Percentiles rank a stretch among this genome's conserved stretches.
These are phyloP conservation scores for Cicer arietinum DNA, from an alignment of 306 rosid genomes.

Conservation along the genomic window DNA sequence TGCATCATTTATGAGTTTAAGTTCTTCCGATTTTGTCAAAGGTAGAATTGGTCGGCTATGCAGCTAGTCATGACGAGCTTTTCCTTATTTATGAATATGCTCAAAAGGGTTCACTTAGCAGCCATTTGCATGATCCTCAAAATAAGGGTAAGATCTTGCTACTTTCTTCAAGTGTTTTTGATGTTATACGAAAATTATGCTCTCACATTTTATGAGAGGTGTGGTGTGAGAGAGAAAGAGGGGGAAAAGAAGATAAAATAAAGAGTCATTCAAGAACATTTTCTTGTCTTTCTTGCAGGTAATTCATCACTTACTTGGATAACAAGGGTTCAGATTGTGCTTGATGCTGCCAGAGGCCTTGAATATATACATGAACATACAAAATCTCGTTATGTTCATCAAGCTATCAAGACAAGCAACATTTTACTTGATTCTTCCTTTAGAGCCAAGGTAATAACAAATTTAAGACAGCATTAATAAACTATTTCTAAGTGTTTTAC, in stretches of 20 bases:
- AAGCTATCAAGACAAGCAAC: conserved; percentile 94
- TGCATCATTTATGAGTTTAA: conserved; percentile 48
- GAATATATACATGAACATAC: conserved; percentile 98
- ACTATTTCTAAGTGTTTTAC: conserved; percentile 27
- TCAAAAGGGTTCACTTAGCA: conserved; percentile 90
- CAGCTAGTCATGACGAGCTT: conserved; percentile 80
- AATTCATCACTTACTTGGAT: conserved; percentile 92
- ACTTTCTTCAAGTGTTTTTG: conserved; percentile 4
- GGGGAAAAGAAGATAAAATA: neutral
- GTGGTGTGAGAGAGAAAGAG: neutral
- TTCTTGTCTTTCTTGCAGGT: conserved; percentile 55
- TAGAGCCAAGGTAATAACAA: conserved; percentile 73
- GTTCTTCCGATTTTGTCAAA: conserved; percentile 59
- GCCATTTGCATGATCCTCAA: conserved; percentile 89
- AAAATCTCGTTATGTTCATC: conserved; percentile 83
- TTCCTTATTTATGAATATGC: conserved; percentile 81
- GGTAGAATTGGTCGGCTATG: conserved; percentile 98
- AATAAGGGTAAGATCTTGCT: conserved; percentile 74
- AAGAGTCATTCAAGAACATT: conserved; percentile 6
- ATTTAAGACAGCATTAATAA: neutral
- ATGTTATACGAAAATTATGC: neutral
- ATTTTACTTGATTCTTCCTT: conserved; percentile 84
- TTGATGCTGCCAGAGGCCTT: conserved; percentile 91
- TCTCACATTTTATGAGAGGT: neutral
- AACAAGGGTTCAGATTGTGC: conserved; percentile 88